Percentiles rank a stretch among this genome's conserved stretches.
These are phyloP conservation scores for Acacia acuminata DNA, from an alignment of 306 rosid genomes.

Conservation along the genomic window DNA sequence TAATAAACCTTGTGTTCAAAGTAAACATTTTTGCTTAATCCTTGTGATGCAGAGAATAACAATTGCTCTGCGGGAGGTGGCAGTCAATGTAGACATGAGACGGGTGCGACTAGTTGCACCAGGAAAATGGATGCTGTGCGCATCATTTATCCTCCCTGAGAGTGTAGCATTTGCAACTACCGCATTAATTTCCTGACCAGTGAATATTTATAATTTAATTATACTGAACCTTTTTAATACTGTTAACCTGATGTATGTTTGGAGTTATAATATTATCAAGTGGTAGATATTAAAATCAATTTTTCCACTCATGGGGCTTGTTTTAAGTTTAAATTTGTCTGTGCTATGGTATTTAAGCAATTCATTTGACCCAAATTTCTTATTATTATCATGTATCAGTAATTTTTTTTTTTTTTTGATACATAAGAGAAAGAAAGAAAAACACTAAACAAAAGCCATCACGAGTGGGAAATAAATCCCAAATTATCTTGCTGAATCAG, in stretches of 20 bases:
- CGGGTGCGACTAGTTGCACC: slow-evolving; percentile 91
- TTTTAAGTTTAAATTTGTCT: background rate
- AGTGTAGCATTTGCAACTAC: slow-evolving; percentile 72
- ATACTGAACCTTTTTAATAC: slow-evolving; percentile 13
- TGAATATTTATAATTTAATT: slow-evolving; percentile 26
- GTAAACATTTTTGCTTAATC: slow-evolving; percentile 1
- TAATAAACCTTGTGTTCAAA: slow-evolving; percentile 15
- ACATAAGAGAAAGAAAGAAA: too few relatives aligned
- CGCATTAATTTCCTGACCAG: slow-evolving; percentile 32
- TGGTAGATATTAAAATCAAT: background rate
- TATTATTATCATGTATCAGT: background rate
- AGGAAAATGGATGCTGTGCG: slow-evolving; percentile 95
- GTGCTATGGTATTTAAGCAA: background rate
- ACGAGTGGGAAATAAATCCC: too few relatives aligned
- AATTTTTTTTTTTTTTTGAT: too few relatives aligned
- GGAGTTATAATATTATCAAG: slow-evolving; percentile 2
- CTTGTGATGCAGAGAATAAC: slow-evolving; percentile 70
- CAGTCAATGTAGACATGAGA: slow-evolving; percentile 76
- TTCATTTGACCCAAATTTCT: background rate
- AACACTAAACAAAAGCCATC: too few relatives aligned
- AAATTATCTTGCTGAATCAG: too few relatives aligned
- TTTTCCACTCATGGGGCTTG: background rate
- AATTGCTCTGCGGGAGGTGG: slow-evolving; percentile 76
- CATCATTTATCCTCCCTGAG: slow-evolving; percentile 81
- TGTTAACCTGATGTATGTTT: slow-evolving; percentile 1